Percentiles rank a stretch among this genome's conserved stretches.
phyloP scores from a whole-genome alignment of 2,329 filamentous ascomycete genomes.

The Amauroascus niger region DNA sequence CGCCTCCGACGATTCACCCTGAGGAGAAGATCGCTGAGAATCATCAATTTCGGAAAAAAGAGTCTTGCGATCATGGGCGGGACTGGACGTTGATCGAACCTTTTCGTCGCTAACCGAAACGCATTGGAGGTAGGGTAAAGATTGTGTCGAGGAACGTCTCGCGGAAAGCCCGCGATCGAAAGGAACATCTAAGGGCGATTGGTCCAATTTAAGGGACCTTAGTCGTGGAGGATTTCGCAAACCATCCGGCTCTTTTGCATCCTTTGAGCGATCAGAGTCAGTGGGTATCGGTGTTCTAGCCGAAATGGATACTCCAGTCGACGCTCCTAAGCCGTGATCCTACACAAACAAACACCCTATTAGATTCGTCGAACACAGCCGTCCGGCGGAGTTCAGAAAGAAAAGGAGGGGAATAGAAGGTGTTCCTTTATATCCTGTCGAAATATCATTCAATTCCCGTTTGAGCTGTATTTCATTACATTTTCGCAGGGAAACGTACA shows the following conservation, averaged over 20 bases:
- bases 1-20: too few relatives aligned
- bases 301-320: background rate
- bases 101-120: background rate
- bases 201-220: conserved; percentile 3
- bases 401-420: background rate
- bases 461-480: conserved; percentile 8
- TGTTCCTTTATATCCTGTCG: background rate
- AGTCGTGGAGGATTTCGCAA: background rate
- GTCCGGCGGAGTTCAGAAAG: background rate
- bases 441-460: conserved; percentile 8
- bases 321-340: background rate
- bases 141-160: background rate
- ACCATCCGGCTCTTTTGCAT: background rate
- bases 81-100: conserved; percentile 7
- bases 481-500: conserved; percentile 6
- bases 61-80: background rate
- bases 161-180: background rate
- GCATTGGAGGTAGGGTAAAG: background rate
- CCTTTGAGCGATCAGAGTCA: background rate
- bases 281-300: background rate
- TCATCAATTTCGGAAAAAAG: background rate
- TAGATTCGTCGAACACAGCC: conserved; percentile 2
- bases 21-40: background rate
- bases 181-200: background rate
- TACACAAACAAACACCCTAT: conserved; percentile 1